Percentiles rank a stretch among this genome's conserved stretches.
Evolutionary conservation across 1,284 basidiomycete species (phyloP).

Genomic region (Cerioporus squamosus): DNA sequence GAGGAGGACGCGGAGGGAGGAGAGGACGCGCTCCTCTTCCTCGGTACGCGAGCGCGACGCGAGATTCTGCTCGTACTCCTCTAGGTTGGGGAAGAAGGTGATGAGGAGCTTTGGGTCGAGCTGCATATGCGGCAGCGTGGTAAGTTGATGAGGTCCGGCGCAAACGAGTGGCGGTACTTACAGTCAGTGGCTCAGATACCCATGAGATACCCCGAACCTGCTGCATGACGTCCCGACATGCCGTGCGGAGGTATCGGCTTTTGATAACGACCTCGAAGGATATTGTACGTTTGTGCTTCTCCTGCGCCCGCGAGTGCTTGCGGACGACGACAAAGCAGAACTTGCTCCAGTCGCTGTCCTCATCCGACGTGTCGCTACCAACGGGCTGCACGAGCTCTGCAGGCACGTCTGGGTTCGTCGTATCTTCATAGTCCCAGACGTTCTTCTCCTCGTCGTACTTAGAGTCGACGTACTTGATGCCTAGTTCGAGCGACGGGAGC

Average conservation of each 20-base stretch:
- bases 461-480: conserved; percentile 12
- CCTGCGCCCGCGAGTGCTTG: conserved; percentile 40
- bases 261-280: conserved; percentile 57
- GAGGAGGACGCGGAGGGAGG: conserved; percentile 39
- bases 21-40: conserved; percentile 44
- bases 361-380: background rate
- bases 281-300: conserved; percentile 37
- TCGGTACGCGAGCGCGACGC: conserved; percentile 38
- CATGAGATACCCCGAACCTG: conserved; percentile 59
- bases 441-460: conserved; percentile 4
- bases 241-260: conserved; percentile 56
- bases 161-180: conserved; percentile 22
- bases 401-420: conserved; percentile 1
- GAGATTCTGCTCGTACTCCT: conserved; percentile 46
- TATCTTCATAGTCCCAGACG: conserved; percentile 8
- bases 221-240: conserved; percentile 55
- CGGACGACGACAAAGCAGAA: conserved; percentile 52
- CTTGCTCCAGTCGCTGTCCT: background rate
- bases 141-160: background rate
- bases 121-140: conserved; percentile 30
- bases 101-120: conserved; percentile 56
- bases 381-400: conserved; percentile 7
- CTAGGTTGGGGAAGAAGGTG: conserved; percentile 50
- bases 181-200: conserved; percentile 55
- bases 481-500: background rate